These are phyloP conservation scores for Manihot esculenta DNA, from an alignment of 441 rosid species.

Conservation along the genomic window DNA sequence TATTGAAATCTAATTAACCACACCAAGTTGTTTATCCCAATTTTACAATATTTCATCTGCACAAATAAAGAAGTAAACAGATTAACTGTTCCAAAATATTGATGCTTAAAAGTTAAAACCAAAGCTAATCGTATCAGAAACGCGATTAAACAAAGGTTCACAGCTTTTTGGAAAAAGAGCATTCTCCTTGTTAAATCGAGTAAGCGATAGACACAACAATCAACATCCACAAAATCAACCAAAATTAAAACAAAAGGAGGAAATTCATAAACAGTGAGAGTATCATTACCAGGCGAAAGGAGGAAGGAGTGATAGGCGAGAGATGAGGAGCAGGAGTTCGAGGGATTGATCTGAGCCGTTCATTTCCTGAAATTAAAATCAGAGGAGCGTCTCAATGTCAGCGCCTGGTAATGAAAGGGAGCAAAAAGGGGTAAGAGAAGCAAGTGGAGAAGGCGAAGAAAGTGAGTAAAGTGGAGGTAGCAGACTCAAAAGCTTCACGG, in stretches of 20 bases:
- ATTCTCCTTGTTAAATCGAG: background rate
- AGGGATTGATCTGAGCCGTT: constrained; percentile 10
- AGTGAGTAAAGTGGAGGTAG: background rate
- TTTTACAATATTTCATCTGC: background rate
- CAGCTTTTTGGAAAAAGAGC: background rate
- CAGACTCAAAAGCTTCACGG: constrained; percentile 17
- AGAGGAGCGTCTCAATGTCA: background rate
- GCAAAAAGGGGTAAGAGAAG: too few relatives aligned
- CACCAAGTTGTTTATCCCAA: background rate
- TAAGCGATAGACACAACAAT: background rate
- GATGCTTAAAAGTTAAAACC: background rate
- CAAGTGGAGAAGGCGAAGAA: background rate
- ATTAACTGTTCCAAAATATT: background rate
- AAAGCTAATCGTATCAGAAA: constrained; percentile 3
- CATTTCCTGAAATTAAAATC: background rate
- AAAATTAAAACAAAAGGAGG: too few relatives aligned
- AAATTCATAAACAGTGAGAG: background rate
- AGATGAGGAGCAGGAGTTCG: background rate
- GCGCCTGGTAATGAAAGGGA: background rate
- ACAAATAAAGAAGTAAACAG: background rate
- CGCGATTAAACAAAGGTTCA: background rate
- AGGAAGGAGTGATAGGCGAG: background rate
- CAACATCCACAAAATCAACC: background rate
- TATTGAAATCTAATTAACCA: background rate
- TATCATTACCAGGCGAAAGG: background rate